Conservation (phyloP, 768 basidiomycete genomes). For the Termitomyces heimii region DNA sequence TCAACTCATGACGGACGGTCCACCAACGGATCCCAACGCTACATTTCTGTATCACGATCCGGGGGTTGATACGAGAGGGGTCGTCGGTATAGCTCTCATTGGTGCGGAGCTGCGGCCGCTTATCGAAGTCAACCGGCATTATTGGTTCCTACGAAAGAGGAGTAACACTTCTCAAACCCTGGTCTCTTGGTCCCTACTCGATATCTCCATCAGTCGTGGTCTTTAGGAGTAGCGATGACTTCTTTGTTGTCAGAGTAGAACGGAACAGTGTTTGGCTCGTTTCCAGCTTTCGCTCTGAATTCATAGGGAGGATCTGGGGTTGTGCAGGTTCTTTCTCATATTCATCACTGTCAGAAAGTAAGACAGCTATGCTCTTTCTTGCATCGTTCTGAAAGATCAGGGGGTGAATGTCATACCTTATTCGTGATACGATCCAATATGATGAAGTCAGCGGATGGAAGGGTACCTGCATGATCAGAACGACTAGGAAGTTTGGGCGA, state of each 20-base stretch:
- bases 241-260: constrained; percentile 48
- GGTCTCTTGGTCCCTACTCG: constrained; percentile 49
- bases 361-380: constrained; percentile 7
- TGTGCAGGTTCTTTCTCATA: constrained; percentile 1
- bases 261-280: constrained; percentile 17
- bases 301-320: neutral
- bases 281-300: neutral
- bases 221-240: constrained; percentile 23
- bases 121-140: neutral
- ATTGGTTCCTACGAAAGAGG: constrained; percentile 10
- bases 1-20: neutral
- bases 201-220: constrained; percentile 10
- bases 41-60: constrained; percentile 46
- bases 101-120: constrained; percentile 1
- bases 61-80: constrained; percentile 59
- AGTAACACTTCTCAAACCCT: constrained; percentile 40
- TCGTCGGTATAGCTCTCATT: constrained; percentile 44
- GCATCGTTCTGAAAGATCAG: constrained; percentile 4
- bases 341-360: constrained; percentile 1
- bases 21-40: constrained; percentile 27
- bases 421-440: constrained; percentile 27
- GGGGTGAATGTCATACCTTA: constrained; percentile 22
- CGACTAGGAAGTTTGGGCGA: constrained; percentile 46
- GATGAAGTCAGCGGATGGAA: constrained; percentile 52
- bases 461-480: constrained; percentile 45